These are phyloP conservation scores for Coniferiporia sulphurascens DNA, from an alignment of 1,284 basidiomycete genomes.

Conservation along the genomic window DNA sequence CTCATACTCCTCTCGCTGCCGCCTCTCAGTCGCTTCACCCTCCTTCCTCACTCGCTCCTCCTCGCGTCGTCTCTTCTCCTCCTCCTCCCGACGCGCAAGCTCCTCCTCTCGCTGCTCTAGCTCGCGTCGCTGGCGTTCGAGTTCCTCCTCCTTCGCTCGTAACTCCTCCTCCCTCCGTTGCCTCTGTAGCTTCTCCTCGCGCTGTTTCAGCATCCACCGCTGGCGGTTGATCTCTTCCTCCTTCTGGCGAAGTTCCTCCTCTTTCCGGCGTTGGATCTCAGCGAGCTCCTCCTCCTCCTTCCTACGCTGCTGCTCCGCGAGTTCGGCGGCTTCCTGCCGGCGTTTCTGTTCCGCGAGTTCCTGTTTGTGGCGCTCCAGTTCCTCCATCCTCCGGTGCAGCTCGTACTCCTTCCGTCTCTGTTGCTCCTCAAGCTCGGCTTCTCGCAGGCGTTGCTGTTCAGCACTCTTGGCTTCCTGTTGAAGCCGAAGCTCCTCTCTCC, in stretches of 20 bases:
- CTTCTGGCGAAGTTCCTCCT: constrained; percentile 1
- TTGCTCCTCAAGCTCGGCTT: neutral
- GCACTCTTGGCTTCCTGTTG: neutral
- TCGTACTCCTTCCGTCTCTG: constrained; percentile 1
- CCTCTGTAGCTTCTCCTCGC: constrained; percentile 9
- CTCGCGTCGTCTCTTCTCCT: constrained; percentile 1
- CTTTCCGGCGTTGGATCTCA: constrained; percentile 5
- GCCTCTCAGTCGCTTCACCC: neutral
- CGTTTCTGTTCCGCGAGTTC: constrained; percentile 4
- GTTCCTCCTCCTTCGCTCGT: constrained; percentile 1
- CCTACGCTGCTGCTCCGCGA: neutral
- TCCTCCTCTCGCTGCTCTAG: constrained; percentile 14
- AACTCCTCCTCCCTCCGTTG: constrained; percentile 12
- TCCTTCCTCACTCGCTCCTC: constrained; percentile 8
- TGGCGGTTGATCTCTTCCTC: constrained; percentile 11
- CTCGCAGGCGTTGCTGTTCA: neutral
- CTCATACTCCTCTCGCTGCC: neutral
- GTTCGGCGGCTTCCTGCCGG: neutral
- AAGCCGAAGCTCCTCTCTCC: neutral
- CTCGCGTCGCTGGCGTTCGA: constrained; percentile 10
- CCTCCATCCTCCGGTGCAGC: neutral
- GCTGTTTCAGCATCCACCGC: constrained; percentile 5
- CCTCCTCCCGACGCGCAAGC: constrained; percentile 12
- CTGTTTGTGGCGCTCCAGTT: constrained; percentile 2
- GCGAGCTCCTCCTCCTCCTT: neutral